Evolutionary conservation across 495 filamentous ascomycete species (phyloP).

Genomic region (Xylaria nigripes): DNA sequence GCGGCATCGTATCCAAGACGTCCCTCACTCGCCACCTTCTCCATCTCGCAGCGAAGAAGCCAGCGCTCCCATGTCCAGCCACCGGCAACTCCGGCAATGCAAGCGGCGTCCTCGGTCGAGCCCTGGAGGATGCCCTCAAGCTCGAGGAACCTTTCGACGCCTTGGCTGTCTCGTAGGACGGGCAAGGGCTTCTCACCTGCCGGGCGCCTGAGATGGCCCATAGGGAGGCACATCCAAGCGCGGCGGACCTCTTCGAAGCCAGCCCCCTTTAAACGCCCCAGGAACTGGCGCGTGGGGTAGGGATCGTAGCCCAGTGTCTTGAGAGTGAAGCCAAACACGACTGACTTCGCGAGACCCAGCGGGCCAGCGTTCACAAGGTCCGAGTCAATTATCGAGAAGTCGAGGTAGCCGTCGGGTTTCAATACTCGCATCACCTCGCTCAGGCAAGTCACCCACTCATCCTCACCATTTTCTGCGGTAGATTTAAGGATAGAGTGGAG

Average conservation of each 20-base stretch:
- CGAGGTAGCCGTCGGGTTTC: conserved; percentile 86
- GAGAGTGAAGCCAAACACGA: conserved; percentile 84
- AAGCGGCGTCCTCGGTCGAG: conserved; percentile 63
- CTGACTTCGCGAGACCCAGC: conserved; percentile 64
- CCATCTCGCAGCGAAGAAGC: conserved; percentile 77
- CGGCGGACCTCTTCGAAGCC: conserved; percentile 76
- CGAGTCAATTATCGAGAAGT: conserved; percentile 82
- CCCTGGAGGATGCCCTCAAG: conserved; percentile 62
- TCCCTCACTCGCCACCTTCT: conserved; percentile 63
- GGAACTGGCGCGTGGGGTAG: conserved; percentile 66
- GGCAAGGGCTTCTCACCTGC: conserved; percentile 29
- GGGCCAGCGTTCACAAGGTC: conserved; percentile 79
- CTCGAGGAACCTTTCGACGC: conserved; percentile 42
- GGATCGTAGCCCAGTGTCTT: conserved; percentile 84
- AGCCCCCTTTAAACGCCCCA: conserved; percentile 60
- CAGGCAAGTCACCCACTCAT: conserved; percentile 85
- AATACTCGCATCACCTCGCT: conserved; percentile 81
- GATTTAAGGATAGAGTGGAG: conserved; percentile 73
- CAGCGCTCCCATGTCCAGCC: conserved; percentile 95
- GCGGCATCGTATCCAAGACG: conserved; percentile 44
- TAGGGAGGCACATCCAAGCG: conserved; percentile 83
- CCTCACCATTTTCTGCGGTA: conserved; percentile 49
- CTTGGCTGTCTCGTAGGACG: conserved; percentile 26
- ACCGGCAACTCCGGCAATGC: conserved; percentile 71
- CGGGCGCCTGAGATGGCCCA: conserved; percentile 53